These are phyloP conservation scores for Rhizopogon vesiculosus DNA, from an alignment of 768 basidiomycete species.

Conservation along the genomic window DNA sequence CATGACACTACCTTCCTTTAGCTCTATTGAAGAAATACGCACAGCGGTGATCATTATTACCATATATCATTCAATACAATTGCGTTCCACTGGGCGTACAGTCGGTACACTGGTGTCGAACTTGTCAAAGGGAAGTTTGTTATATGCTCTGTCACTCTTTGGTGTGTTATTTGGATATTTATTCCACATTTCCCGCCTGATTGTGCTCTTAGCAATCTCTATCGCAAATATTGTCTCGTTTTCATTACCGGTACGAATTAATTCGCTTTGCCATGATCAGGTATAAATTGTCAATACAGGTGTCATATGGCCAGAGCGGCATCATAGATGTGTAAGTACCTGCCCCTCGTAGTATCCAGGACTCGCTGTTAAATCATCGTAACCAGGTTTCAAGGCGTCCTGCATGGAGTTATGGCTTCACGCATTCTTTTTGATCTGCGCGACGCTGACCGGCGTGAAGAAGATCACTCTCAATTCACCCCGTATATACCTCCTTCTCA, in stretches of 20 bases:
- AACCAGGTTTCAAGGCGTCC: constrained; percentile 7
- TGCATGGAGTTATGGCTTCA: constrained; percentile 10
- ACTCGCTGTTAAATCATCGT: neutral
- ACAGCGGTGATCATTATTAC: constrained; percentile 4
- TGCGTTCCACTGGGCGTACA: neutral
- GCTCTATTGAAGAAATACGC: neutral
- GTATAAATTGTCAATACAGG: neutral
- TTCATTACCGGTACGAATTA: constrained; percentile 5
- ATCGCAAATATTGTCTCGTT: constrained; percentile 7
- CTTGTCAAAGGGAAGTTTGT: constrained; percentile 5
- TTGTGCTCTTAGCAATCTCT: neutral
- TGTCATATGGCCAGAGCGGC: constrained; percentile 4
- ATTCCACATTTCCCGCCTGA: neutral
- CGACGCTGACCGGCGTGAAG: neutral
- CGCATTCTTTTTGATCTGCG: constrained; percentile 10
- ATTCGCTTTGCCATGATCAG: neutral
- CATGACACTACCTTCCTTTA: neutral
- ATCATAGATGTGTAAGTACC: constrained; percentile 6
- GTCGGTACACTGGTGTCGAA: neutral
- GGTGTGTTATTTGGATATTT: neutral
- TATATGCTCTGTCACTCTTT: constrained; percentile 7
- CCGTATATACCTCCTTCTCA: neutral
- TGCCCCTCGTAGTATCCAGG: neutral
- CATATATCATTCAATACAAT: neutral
- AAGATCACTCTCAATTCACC: too few relatives aligned